Evolutionary conservation across 164 flowering plant genomes (phyloP).

Genomic region (Aristolochia contorta): DNA sequence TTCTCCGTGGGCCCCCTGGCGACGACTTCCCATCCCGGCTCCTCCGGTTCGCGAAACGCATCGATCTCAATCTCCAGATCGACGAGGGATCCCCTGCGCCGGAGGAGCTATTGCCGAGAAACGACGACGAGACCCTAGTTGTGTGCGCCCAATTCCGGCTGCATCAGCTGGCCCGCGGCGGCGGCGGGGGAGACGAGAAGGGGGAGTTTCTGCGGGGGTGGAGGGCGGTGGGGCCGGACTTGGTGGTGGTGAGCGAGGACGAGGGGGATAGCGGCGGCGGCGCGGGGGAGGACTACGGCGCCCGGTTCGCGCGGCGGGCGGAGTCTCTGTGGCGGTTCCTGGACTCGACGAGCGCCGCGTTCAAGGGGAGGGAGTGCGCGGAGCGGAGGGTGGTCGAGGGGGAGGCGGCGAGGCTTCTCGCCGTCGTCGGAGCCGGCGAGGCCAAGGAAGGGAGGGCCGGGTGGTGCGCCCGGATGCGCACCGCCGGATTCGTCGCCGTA

Average conservation of each 20-base stretch:
- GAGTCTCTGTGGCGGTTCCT: constrained; percentile 64
- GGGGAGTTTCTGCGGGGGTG: constrained; percentile 29
- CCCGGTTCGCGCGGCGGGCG: constrained; percentile 40
- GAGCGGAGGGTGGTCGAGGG: constrained; percentile 65
- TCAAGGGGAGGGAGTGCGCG: constrained; percentile 66
- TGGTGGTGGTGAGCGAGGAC: constrained; percentile 56
- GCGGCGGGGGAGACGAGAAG: constrained; percentile 23
- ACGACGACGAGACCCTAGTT: constrained; percentile 38
- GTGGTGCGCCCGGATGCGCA: constrained; percentile 64
- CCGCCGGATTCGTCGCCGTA: constrained; percentile 37
- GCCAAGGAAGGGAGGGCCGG: constrained; percentile 58
- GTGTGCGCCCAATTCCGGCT: constrained; percentile 68
- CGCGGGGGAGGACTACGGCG: constrained; percentile 50
- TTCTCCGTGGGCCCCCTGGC: constrained; percentile 52
- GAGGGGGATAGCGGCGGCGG: constrained; percentile 36
- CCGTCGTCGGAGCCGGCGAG: constrained; percentile 31
- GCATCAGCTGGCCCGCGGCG: constrained; percentile 36
- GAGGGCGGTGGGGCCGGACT: constrained; percentile 41
- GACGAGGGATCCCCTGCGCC: constrained; percentile 24
- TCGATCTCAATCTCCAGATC: constrained; percentile 50
- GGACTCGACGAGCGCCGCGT: constrained; percentile 67
- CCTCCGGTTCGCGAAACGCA: constrained; percentile 42
- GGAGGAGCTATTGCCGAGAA: constrained; percentile 22
- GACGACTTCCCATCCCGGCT: constrained; percentile 44
- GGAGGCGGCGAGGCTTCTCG: constrained; percentile 69